Base-by-base conservation (phyloP, 164 flowering plant genomes). In the Berberis thunbergii region DNA sequence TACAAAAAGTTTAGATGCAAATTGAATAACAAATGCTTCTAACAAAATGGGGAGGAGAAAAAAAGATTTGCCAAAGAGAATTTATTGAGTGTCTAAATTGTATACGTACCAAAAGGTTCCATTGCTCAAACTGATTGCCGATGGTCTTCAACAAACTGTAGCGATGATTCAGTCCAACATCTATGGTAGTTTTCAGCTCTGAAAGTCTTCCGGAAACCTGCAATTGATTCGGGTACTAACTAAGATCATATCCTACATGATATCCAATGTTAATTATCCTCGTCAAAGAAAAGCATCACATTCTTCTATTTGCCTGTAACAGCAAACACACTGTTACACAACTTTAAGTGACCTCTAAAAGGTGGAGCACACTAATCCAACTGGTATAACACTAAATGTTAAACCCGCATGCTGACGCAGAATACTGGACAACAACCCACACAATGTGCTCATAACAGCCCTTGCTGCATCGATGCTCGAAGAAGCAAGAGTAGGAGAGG, bases 151-250 rank as follows among this genome's bases (percentile, higher is more conserved):
- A 67, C 62, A 82, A 45, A 65, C 75, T 87, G 43, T 72, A 77
- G 40, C 83, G 78, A 65, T 84, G 97, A 40, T 72, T 45, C 57
- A 79, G 65, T 50, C 97, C 97, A 69, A 73, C 75, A 80, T 88
- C 97, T n/a, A 88, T 81, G 10, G 97, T 85, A 50, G 83, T 83
- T 73, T 81, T 85, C 69, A 90, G 71, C 73, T 90, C 97, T 41
- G 83, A 69, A 12, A 85, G 72, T 67, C 80, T 85, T 60, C 84
- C 84, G 41, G 90, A 82, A 10, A 88, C 97, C 97, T 90, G 64
- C 42, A 54, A 49, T 52, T 49, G 3, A 54, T 45, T 40, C 6
- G 57, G 7, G n/a, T 52, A 52, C 8, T 9, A 52, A 52, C 26
- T 26, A 26, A 26, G 26, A 26, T 26, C 26, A 52, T 52, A 10